Conservation (phyloP, 23 red algal genomes). For the Gracilaria domingensis region DNA sequence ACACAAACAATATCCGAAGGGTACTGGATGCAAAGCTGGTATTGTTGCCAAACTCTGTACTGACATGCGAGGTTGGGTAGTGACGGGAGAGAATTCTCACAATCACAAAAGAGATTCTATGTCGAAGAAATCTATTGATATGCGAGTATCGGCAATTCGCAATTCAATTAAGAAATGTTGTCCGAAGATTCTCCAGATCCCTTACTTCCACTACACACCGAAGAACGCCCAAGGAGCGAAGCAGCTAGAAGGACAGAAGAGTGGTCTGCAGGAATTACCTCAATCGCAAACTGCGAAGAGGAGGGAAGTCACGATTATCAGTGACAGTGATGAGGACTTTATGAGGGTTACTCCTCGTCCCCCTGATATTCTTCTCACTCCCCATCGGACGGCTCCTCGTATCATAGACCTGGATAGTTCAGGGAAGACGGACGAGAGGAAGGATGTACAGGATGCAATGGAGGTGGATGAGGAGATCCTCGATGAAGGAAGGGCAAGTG, state of each 20-base stretch:
- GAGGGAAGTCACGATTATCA: not conserved
- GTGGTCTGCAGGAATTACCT: not conserved
- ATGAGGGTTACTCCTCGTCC: too few species aligned
- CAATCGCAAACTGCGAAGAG: not conserved
- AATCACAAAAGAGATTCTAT: not conserved
- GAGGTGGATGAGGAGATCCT: too few species aligned
- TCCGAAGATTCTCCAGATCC: not conserved
- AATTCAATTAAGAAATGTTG: not conserved
- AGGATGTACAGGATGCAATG: not conserved
- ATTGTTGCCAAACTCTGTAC: not conserved
- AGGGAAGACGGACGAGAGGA: too few species aligned
- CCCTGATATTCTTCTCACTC: too few species aligned
- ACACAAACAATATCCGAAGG: not conserved
- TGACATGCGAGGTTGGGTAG: not conserved
- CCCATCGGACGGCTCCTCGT: too few species aligned
- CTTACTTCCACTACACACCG: not conserved
- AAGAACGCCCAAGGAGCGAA: not conserved
- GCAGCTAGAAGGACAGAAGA: not conserved
- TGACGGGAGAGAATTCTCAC: not conserved
- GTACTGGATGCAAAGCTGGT: not conserved
- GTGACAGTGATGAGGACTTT: not conserved
- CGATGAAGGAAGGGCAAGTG: not conserved
- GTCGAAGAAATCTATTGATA: not conserved
- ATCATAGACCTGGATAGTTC: too few species aligned
- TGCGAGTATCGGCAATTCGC: not conserved